Conservation (phyloP, 495 filamentous ascomycete species). For the Hapsidospora chrysogenum region DNA sequence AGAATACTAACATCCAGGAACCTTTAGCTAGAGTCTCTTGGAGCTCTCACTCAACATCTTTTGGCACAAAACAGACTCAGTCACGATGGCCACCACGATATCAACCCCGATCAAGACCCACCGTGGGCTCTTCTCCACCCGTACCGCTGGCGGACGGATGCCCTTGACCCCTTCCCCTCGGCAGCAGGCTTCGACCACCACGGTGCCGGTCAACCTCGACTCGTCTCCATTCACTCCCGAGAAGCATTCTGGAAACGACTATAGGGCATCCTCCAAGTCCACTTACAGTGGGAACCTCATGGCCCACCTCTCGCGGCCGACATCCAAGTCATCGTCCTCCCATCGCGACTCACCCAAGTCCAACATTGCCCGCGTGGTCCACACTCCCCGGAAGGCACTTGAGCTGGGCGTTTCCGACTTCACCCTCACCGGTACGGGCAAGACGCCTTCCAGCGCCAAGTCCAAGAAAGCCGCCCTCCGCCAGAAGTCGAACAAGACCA, state of each 20-base stretch:
- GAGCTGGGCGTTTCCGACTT: constrained; percentile 90
- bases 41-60: too few species aligned
- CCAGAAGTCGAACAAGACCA: constrained; percentile 59
- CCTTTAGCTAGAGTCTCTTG: too few species aligned
- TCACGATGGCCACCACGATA: constrained; percentile 70
- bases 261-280: constrained; percentile 39
- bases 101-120: constrained; percentile 91
- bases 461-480: constrained; percentile 44
- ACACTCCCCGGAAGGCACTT: constrained; percentile 57
- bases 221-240: constrained; percentile 71
- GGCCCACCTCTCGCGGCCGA: constrained; percentile 54
- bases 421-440: constrained; percentile 65
- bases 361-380: constrained; percentile 62
- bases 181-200: constrained; percentile 21
- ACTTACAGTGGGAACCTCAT: constrained; percentile 57
- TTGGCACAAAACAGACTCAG: constrained; percentile 7
- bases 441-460: constrained; percentile 56
- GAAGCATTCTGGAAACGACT: constrained; percentile 34
- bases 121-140: constrained; percentile 77
- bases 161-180: constrained; percentile 86
- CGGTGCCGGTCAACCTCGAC: constrained; percentile 33
- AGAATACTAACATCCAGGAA: background rate
- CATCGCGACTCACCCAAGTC: constrained; percentile 77
- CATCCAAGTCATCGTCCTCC: constrained; percentile 28
- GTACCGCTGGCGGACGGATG: constrained; percentile 86